These are phyloP conservation scores for Boletellus emodensis DNA, from an alignment of 768 basidiomycete genomes.

Conservation along the genomic window DNA sequence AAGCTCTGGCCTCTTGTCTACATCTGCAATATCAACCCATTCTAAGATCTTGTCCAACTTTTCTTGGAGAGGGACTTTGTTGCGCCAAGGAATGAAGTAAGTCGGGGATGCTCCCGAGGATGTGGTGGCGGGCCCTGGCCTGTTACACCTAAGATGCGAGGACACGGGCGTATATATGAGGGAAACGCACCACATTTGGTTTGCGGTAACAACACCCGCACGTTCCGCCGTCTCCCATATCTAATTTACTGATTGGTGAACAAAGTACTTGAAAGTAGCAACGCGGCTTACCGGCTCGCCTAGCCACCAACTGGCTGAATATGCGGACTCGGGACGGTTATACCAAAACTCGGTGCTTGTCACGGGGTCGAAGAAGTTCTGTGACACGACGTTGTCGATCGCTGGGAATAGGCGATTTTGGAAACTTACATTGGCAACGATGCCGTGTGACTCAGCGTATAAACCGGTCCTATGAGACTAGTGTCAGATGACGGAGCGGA, in stretches of 20 bases:
- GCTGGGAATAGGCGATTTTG: neutral
- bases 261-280: neutral
- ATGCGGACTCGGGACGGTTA: constrained; percentile 54
- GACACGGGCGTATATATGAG: neutral
- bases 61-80: constrained; percentile 47
- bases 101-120: constrained; percentile 59
- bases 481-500: neutral
- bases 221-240: constrained; percentile 88
- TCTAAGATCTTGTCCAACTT: constrained; percentile 74
- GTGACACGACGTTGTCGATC: neutral
- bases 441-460: constrained; percentile 86
- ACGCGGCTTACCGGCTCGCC: constrained; percentile 78
- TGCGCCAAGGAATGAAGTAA: constrained; percentile 79
- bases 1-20: constrained; percentile 69
- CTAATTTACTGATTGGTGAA: constrained; percentile 34
- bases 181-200: constrained; percentile 81
- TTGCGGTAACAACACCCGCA: constrained; percentile 71
- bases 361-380: constrained; percentile 87
- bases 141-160: constrained; percentile 21
- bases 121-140: constrained; percentile 82
- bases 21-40: constrained; percentile 76
- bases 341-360: constrained; percentile 66
- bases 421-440: constrained; percentile 73
- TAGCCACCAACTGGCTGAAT: constrained; percentile 77
- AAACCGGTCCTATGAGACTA: constrained; percentile 73